phyloP scores from a whole-genome alignment of 257 asterid genomes.

The Nicotiana paniculata region DNA sequence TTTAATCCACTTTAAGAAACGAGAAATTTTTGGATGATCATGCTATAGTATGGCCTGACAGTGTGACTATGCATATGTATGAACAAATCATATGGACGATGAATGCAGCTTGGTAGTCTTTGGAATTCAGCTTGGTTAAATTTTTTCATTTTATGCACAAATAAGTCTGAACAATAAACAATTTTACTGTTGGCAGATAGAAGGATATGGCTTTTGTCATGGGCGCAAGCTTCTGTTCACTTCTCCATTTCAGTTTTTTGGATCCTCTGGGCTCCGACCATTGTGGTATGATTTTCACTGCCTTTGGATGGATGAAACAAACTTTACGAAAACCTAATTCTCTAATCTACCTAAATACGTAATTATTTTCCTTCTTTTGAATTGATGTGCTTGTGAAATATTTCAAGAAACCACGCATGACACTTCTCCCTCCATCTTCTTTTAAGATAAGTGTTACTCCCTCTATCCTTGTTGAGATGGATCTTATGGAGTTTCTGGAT shows the following conservation, averaged over 20 bases:
- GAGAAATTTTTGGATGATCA: background rate
- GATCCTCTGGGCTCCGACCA: slow-evolving; percentile 83
- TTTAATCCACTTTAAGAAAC: background rate
- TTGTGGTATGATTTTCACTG: slow-evolving; percentile 43
- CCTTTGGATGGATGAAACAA: background rate
- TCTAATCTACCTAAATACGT: background rate
- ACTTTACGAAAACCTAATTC: background rate
- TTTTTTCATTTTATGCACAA: background rate
- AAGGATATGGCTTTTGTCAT: slow-evolving; percentile 67
- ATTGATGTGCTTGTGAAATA: background rate
- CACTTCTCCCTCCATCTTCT: background rate
- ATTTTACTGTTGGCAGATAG: slow-evolving; percentile 38
- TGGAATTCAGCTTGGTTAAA: background rate
- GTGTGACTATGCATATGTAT: background rate
- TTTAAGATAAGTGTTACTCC: background rate
- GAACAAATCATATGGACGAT: background rate
- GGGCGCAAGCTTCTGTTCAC: slow-evolving; percentile 61
- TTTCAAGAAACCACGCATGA: background rate
- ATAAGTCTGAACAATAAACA: too few relatives aligned
- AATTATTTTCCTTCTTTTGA: background rate
- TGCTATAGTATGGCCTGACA: background rate
- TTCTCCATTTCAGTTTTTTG: slow-evolving; percentile 64
- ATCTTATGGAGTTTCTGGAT: background rate
- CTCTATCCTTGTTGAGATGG: background rate
- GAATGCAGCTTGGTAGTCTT: background rate